Conservation (phyloP, 257 asterid genomes). For the Hygrophila difformis region DNA sequence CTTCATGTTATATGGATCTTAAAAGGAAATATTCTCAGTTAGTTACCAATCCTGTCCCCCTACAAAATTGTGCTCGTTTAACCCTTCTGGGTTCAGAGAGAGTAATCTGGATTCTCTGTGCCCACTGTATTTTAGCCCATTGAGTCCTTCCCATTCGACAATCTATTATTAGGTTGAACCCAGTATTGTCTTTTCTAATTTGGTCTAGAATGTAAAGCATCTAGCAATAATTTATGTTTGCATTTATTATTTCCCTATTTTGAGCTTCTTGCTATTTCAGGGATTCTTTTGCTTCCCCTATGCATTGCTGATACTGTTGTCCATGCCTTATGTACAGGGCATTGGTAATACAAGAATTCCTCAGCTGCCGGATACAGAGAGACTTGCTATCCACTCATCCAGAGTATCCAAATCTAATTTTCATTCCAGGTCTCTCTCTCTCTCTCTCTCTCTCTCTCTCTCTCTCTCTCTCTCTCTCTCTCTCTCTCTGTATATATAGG, state of each 20-base stretch:
- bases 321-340: slow-evolving; percentile 38
- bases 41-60: too few species aligned
- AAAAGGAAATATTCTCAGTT: too few species aligned
- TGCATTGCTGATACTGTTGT: slow-evolving; percentile 12
- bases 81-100: too few species aligned
- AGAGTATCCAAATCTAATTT: slow-evolving; percentile 64
- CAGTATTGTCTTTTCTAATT: not conserved
- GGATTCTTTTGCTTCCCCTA: slow-evolving; percentile 4
- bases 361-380: slow-evolving; percentile 55
- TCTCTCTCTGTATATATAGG: not conserved
- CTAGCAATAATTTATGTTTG: slow-evolving; percentile 1
- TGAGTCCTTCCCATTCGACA: not conserved
- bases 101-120: too few species aligned
- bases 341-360: slow-evolving; percentile 41
- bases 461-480: not conserved
- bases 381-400: slow-evolving; percentile 77
- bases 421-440: slow-evolving; percentile 52
- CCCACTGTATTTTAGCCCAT: too few species aligned
- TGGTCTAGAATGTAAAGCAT: not conserved
- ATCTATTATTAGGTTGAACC: slow-evolving; percentile 2
- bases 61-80: too few species aligned
- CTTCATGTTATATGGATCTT: slow-evolving; percentile 1
- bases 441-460: slow-evolving; percentile 11
- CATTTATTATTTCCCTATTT: not conserved
- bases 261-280: slow-evolving; percentile 8